Evolutionary conservation across 1,284 basidiomycete species (phyloP).

Genomic region (Porodaedalea pini): DNA sequence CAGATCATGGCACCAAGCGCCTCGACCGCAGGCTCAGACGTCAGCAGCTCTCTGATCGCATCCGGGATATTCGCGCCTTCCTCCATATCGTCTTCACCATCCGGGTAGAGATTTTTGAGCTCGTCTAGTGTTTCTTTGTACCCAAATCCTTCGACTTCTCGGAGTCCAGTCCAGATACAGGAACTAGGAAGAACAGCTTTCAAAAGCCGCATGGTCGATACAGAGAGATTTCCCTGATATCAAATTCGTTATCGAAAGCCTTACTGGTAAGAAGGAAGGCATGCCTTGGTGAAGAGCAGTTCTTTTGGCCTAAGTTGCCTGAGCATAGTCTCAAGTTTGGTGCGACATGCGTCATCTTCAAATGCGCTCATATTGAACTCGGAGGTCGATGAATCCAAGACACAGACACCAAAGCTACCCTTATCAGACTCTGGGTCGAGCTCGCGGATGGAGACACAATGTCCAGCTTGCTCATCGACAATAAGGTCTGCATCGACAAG

Average conservation of each 20-base stretch:
- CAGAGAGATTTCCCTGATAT: slow-evolving; percentile 74
- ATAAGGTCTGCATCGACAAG: slow-evolving; percentile 90
- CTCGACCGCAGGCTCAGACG: slow-evolving; percentile 67
- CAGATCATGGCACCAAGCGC: slow-evolving; percentile 89
- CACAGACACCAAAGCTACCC: slow-evolving; percentile 85
- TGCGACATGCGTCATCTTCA: slow-evolving; percentile 89
- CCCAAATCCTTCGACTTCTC: slow-evolving; percentile 76
- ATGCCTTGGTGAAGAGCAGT: slow-evolving; percentile 86
- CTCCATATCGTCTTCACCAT: slow-evolving; percentile 43
- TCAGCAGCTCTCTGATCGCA: slow-evolving; percentile 70
- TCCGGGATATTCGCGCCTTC: slow-evolving; percentile 61
- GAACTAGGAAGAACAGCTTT: slow-evolving; percentile 74
- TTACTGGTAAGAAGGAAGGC: slow-evolving; percentile 19
- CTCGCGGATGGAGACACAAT: slow-evolving; percentile 90
- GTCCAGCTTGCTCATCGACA: slow-evolving; percentile 91
- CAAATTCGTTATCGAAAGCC: background rate
- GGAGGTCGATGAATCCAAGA: slow-evolving; percentile 95
- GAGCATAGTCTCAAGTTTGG: slow-evolving; percentile 91
- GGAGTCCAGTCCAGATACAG: slow-evolving; percentile 86
- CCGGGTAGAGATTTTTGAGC: slow-evolving; percentile 68
- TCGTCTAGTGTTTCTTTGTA: slow-evolving; percentile 71
- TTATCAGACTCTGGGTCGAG: slow-evolving; percentile 37
- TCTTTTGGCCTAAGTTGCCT: slow-evolving; percentile 93
- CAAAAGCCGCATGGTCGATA: slow-evolving; percentile 75
- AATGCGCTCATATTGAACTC: slow-evolving; percentile 92